Conservation (phyloP, 2,329 filamentous ascomycete genomes). For the Hirsutella rhossiliensis region DNA sequence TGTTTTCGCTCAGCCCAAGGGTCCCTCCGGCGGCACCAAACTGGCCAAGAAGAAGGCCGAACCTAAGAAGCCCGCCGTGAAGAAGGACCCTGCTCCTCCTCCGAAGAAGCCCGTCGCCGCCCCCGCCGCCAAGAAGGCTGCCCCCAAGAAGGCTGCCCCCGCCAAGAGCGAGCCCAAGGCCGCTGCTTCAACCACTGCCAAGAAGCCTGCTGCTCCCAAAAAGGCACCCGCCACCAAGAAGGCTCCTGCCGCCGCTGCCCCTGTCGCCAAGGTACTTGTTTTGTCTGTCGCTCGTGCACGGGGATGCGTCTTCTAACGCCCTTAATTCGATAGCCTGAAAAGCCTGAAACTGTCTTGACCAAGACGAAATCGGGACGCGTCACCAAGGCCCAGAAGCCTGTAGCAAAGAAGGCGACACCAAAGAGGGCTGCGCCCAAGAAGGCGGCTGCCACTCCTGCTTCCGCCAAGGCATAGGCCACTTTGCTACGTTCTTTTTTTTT, state of each 20-base stretch:
- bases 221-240: constrained; percentile 13
- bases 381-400: constrained; percentile 49
- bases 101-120: constrained; percentile 7
- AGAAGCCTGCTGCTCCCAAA: constrained; percentile 1
- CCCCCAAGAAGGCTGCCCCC: constrained; percentile 16
- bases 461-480: constrained; percentile 22
- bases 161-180: constrained; percentile 32
- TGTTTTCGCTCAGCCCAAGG: constrained; percentile 82
- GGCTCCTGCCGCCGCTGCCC: constrained; percentile 10
- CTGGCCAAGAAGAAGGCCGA: constrained; percentile 63
- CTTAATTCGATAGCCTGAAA: constrained; percentile 35
- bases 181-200: constrained; percentile 1
- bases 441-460: constrained; percentile 15
- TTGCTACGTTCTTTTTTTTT: constrained; percentile 6
- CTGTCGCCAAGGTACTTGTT: constrained; percentile 12
- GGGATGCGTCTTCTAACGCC: constrained; percentile 13
- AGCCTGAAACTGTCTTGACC: constrained; percentile 52
- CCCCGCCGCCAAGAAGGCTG: constrained; percentile 55
- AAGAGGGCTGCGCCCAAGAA: constrained; percentile 35
- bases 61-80: constrained; percentile 23
- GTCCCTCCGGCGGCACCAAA: constrained; percentile 84
- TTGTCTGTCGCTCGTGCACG: not conserved
- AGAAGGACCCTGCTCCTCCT: constrained; percentile 15
- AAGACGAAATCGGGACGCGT: constrained; percentile 85
- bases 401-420: constrained; percentile 33